These are phyloP conservation scores for Colletotrichum scovillei DNA, from an alignment of 2,329 filamentous ascomycete genomes.

Conservation along the genomic window DNA sequence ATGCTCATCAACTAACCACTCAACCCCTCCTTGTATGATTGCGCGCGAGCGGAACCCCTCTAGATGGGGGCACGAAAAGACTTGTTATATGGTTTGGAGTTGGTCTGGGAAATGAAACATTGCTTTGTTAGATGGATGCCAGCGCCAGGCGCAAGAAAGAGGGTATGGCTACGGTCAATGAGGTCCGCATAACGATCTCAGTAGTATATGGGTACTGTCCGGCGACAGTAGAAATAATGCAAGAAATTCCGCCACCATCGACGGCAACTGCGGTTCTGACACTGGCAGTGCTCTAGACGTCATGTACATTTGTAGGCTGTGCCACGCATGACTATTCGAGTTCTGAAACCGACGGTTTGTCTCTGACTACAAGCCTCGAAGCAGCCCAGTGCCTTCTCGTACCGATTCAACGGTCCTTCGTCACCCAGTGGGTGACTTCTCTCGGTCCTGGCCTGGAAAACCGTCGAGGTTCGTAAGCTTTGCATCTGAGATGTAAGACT, in stretches of 20 bases:
- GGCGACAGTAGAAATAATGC: constrained; percentile 15
- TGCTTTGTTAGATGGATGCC: constrained; percentile 21
- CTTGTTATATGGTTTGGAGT: constrained; percentile 31
- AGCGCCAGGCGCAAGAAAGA: constrained; percentile 16
- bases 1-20: constrained; percentile 23
- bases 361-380: neutral
- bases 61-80: neutral
- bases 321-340: neutral
- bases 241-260: constrained; percentile 2
- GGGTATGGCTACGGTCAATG: neutral
- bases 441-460: too few relatives aligned
- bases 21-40: neutral
- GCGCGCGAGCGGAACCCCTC: neutral
- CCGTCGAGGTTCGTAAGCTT: too few relatives aligned
- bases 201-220: neutral
- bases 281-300: neutral
- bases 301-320: neutral
- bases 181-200: constrained; percentile 2
- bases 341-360: neutral
- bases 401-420: neutral
- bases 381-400: neutral
- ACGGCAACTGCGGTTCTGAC: neutral
- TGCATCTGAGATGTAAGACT: too few relatives aligned
- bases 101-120: constrained; percentile 25
- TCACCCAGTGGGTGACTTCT: too few relatives aligned